Evolutionary conservation across 441 rosid genomes (phyloP).

Genomic region (Mallotus japonicus): DNA sequence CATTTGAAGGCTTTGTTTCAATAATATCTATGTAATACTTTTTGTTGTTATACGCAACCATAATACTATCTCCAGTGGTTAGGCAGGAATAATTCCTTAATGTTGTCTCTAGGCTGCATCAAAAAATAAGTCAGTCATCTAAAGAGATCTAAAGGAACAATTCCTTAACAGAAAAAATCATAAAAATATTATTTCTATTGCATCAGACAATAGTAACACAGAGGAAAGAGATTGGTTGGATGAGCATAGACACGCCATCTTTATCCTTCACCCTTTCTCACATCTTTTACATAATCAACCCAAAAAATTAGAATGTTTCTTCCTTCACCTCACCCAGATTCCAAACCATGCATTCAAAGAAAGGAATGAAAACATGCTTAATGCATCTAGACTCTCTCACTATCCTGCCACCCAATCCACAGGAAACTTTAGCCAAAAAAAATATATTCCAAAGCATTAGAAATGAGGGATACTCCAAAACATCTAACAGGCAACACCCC

Average conservation of each 20-base stretch:
- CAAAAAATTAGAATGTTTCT: not conserved
- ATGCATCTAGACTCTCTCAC: not conserved
- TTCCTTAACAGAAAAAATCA: not conserved
- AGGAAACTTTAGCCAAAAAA: not conserved
- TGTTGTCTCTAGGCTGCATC: constrained; percentile 83
- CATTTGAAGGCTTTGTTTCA: constrained; percentile 87
- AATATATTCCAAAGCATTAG: not conserved
- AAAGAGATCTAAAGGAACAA: not conserved
- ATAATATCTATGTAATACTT: constrained; percentile 88
- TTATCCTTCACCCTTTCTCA: no score
- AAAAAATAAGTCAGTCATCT: constrained; percentile 13
- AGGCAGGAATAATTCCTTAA: constrained; percentile 93
- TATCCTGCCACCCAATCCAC: not conserved
- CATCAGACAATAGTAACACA: not conserved
- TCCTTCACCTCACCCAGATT: not conserved
- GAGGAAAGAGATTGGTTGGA: not conserved
- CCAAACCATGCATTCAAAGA: not conserved
- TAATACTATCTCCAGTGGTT: constrained; percentile 94
- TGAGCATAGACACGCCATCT: no score
- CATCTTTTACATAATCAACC: not conserved
- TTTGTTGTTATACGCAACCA: constrained; percentile 95
- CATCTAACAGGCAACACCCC: not conserved
- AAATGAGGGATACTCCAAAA: not conserved
- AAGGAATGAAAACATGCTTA: no score
- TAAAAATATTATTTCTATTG: not conserved